Evolutionary conservation across 192 early-diverging fungal genomes (phyloP), one percentile per base, ranked within the genome.

Genomic region (Entomortierella parvispora): DNA sequence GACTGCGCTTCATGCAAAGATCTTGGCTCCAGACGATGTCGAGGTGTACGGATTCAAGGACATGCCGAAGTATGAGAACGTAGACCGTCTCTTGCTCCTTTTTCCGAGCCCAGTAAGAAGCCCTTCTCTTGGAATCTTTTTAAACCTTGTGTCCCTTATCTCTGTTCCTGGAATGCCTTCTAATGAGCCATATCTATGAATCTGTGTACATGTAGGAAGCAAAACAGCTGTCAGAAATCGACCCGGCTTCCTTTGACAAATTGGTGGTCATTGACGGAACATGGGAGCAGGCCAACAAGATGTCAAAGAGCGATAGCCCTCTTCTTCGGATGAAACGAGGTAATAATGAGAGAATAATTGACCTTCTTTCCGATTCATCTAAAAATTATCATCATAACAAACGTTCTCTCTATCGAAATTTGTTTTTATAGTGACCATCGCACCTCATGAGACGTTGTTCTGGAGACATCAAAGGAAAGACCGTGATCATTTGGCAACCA

Each of bases 251-350:
- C 1, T 93, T 95, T 68, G 92, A 94, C 66, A 83, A 82, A 47
- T 64, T 96, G 6, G 77, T 97, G 55, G 96, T 99, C 10, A 89
- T 99, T 48, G 96, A 99, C 71, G 97, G 97, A n/a, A 99, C 96
- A 15, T 99, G 97, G 97, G 81, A 83, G 20, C 95, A 99, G 57
- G 94, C 94, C 7, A 88, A 80, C 50, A 80, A 66, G 26, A 92
- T 90, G 81, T 50, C 69, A 12, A 81, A 62, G 42, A 75, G 71
- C 37, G 60, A 71, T 15, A 67, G 71, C 12, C 58, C 71, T 3
- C 26, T 75, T 1, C 43, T 54, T 14, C 57, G 64, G 18, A 75
- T 75, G 71, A 75, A 62, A 17, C 48, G 71, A 65, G 68, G 68
- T 69, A 69, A 37, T 20, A 34, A n/a, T n/a, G n/a, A 46, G 2